These are phyloP conservation scores for Pyrenophora tritici-repentis DNA, from an alignment of 2,329 filamentous ascomycete species.

Conservation along the genomic window DNA sequence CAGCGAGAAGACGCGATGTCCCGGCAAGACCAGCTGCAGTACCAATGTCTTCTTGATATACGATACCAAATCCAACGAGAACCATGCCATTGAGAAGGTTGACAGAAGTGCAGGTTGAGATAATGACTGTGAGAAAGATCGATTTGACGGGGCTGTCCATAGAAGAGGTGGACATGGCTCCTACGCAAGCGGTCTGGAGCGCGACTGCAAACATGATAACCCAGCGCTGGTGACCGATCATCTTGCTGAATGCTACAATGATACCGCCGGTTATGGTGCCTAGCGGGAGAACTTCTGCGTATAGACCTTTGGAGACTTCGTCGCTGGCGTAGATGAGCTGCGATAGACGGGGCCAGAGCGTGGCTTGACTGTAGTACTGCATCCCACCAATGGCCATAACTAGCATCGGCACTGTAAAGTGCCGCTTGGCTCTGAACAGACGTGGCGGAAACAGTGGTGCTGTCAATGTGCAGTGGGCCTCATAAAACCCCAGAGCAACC, in stretches of 20 bases:
- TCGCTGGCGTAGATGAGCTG: conserved; percentile 36
- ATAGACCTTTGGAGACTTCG: conserved; percentile 37
- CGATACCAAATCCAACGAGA: conserved; percentile 37
- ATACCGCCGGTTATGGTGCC: conserved; percentile 37
- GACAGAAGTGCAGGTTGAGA: conserved; percentile 34
- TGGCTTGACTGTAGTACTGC: conserved; percentile 41
- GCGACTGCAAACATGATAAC: conserved; percentile 34
- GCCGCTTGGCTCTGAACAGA: conserved; percentile 33
- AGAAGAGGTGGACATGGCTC: conserved; percentile 33
- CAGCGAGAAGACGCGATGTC: conserved; percentile 35
- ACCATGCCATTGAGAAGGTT: conserved; percentile 39
- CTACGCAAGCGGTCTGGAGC: conserved; percentile 36
- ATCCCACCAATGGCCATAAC: conserved; percentile 40
- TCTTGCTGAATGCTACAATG: conserved; percentile 34
- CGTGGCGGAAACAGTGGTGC: conserved; percentile 39
- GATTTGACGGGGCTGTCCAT: conserved; percentile 31
- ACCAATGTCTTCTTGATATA: conserved; percentile 39
- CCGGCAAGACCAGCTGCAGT: conserved; percentile 38
- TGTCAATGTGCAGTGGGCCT: conserved; percentile 28
- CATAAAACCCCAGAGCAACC: conserved; percentile 35
- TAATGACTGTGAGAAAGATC: conserved; percentile 36
- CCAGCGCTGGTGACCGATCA: conserved; percentile 38
- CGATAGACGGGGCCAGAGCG: conserved; percentile 33
- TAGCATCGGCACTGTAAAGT: conserved; percentile 38
- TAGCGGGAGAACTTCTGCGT: conserved; percentile 32